Base-by-base conservation (phyloP, 2,329 filamentous ascomycete genomes). In the Penicillium glabrum region DNA sequence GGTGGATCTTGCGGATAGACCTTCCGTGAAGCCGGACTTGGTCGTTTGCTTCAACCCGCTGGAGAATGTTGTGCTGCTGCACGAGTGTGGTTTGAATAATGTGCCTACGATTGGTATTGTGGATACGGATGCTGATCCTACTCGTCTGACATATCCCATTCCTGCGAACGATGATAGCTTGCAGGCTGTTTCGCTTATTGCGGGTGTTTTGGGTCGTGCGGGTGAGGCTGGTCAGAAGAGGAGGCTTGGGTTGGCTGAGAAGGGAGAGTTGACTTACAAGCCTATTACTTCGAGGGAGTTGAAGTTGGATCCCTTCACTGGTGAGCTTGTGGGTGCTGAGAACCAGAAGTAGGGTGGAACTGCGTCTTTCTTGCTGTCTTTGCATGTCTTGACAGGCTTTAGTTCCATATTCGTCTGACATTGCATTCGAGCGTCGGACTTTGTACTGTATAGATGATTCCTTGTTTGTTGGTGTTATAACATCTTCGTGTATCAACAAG, bases 161-260 rank as follows among this genome's bases (percentile, higher is more conserved):
- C 95, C 95, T 2, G 91, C 91, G 50, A 99, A 99, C 74, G 95
- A 99, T 71, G 95, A 99, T 81, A 96, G 92, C 84, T 76, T 96
- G 64, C 89, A 95, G 59, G 88, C 88, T 62, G 84, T 92, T 49
- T 86, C 89, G 65, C 82, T 97, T 59, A 90, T 99, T 65, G 89
- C 88, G 4, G 92, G 92, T 52, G 88, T 95, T 1, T 82, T 99
- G 37, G 93, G 93, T 41, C 85, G 89, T 51, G 95, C 95, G 1
- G 95, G 90, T 10, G 81, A 96, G 77, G 80, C 84, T 51, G 95
- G 95, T 37, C 87, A 92, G 69, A 75, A 80, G 66, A 82, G 84
- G 58, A 84, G 93, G 54, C 76, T 89, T 44, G 79, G 80, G 41
- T 83, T 83, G 45, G 90, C 91, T 1, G 69, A 78, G 50, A 68